Evolutionary conservation across 352 stramenopile species (phyloP).

Genomic region (Globisporangium spiculum): DNA sequence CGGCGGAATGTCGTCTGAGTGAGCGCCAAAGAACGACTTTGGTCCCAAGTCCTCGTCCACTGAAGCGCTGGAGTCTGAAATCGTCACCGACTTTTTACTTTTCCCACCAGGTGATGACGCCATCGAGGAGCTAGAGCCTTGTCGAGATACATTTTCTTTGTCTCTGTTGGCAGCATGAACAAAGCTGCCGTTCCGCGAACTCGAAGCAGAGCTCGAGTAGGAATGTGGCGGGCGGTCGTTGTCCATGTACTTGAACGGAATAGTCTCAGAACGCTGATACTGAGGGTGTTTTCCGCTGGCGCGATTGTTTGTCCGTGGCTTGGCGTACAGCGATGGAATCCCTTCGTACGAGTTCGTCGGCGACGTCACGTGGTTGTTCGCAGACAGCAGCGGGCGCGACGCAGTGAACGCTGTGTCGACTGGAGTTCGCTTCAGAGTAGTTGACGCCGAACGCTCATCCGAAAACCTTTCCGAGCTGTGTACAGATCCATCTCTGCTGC

Average conservation of each 20-base stretch:
- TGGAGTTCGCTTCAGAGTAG: neutral
- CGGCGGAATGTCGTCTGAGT: constrained; percentile 10
- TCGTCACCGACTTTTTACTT: constrained; percentile 2
- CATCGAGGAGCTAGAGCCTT: constrained; percentile 2
- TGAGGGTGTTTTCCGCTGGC: neutral
- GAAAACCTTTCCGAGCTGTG: neutral
- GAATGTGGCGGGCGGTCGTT: constrained; percentile 8
- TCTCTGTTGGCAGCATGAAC: neutral
- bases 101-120: constrained; percentile 1
- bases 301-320: constrained; percentile 4
- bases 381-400: neutral
- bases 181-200: constrained; percentile 2
- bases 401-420: neutral
- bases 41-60: constrained; percentile 5
- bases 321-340: constrained; percentile 17
- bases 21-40: constrained; percentile 17
- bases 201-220: constrained; percentile 12
- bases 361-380: constrained; percentile 16
- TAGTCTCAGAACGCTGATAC: constrained; percentile 12
- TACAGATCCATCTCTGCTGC: neutral
- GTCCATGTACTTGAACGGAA: constrained; percentile 6
- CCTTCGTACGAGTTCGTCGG: constrained; percentile 20
- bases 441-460: neutral
- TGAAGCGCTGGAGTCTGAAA: neutral
- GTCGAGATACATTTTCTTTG: neutral